Percentiles rank a stretch among this genome's conserved stretches.
Conservation (phyloP, 345 rosid species). For the Firmiana major region DNA sequence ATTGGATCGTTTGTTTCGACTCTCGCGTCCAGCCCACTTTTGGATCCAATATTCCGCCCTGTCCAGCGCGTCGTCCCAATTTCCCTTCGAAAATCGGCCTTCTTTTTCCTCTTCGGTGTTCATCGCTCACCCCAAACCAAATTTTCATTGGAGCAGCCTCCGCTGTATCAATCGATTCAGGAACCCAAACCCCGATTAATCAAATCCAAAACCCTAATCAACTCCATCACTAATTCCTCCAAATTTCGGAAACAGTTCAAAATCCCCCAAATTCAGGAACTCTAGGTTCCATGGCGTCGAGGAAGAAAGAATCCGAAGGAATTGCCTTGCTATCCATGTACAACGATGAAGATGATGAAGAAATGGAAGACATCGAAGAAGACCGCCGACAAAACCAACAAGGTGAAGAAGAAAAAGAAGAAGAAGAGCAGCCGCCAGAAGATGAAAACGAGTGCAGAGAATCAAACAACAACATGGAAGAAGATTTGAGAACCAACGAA, state of each 20-base stretch:
- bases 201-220: not conserved
- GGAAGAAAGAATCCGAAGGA: constrained; percentile 71
- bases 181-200: not conserved
- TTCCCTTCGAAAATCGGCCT: not conserved
- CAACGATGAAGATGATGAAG: constrained; percentile 87
- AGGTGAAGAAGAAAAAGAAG: constrained; percentile 18
- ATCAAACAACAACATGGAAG: constrained; percentile 30
- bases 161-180: not conserved
- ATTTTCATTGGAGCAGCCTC: too few relatives aligned
- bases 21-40: not conserved
- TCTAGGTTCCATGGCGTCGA: constrained; percentile 52
- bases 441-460: constrained; percentile 33
- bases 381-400: constrained; percentile 6
- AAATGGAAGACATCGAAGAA: constrained; percentile 64
- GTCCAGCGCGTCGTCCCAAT: not conserved
- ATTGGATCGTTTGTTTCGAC: not conserved
- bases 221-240: not conserved
- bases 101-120: not conserved
- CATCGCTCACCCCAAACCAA: too few relatives aligned
- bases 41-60: not conserved
- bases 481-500: constrained; percentile 27
- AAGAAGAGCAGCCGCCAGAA: constrained; percentile 19
- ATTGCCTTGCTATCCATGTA: constrained; percentile 77
- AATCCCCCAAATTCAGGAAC: not conserved
- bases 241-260: not conserved